Percentiles rank a stretch among this genome's conserved stretches.
Evolutionary conservation across 2,329 filamentous ascomycete species (phyloP).

Genomic region (Cladosporium sp.): DNA sequence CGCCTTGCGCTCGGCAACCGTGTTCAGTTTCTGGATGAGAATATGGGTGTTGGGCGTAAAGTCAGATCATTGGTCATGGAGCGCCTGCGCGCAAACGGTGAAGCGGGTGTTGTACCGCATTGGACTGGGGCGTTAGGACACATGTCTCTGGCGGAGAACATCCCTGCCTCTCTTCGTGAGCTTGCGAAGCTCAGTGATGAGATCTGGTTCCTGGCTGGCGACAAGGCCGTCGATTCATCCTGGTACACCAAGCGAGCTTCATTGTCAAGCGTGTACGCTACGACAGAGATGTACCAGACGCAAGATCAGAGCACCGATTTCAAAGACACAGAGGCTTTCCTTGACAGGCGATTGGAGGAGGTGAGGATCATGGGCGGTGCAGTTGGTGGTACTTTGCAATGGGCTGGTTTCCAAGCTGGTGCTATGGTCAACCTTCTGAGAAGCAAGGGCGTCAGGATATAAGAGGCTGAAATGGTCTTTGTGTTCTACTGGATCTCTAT

Average conservation of each 20-base stretch:
- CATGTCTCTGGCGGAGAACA: conserved; percentile 80
- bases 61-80: conserved; percentile 71
- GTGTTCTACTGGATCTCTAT: too few species aligned
- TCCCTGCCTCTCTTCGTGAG: conserved; percentile 72
- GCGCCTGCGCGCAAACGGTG: conserved; percentile 68
- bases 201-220: conserved; percentile 83
- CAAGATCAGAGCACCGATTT: conserved; percentile 74
- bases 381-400: conserved; percentile 64
- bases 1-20: conserved; percentile 54
- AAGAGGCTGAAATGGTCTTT: too few species aligned
- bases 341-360: conserved; percentile 72
- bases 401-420: conserved; percentile 75
- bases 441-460: conserved; percentile 84
- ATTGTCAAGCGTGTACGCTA: conserved; percentile 64
- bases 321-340: conserved; percentile 71
- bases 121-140: conserved; percentile 92
- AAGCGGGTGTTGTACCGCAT: conserved; percentile 58
- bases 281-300: conserved; percentile 86
- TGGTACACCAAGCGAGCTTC: conserved; percentile 79
- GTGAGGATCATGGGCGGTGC: conserved; percentile 58
- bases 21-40: conserved; percentile 40
- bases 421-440: conserved; percentile 77
- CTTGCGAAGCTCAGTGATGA: conserved; percentile 83
- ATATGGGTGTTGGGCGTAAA: conserved; percentile 54
- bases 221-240: conserved; percentile 72